phyloP scores from a whole-genome alignment of 2,329 filamentous ascomycete species.

The Blastomyces emzantsi region DNA sequence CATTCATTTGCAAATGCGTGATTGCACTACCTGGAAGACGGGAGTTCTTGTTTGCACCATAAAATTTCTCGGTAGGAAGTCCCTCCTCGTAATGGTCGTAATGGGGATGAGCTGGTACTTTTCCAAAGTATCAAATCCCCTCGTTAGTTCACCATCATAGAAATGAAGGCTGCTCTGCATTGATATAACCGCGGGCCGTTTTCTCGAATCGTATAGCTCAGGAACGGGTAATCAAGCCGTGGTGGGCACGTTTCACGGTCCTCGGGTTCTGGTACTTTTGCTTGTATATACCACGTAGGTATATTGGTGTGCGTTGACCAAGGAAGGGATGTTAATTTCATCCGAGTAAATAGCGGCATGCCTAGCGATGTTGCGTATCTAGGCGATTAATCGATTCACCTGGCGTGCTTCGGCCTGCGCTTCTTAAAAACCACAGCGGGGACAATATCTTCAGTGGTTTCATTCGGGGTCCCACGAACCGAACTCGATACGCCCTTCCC shows the following conservation, averaged over 20 bases:
- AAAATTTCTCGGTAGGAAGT: background rate
- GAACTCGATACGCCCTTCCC: constrained; percentile 11
- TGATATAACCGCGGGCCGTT: background rate
- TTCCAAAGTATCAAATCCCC: background rate
- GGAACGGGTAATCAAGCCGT: background rate
- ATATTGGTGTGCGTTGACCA: background rate
- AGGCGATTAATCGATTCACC: constrained; percentile 29
- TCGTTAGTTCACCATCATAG: background rate
- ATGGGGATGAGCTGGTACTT: background rate
- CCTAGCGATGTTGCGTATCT: background rate
- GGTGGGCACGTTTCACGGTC: background rate
- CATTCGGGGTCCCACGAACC: constrained; percentile 13
- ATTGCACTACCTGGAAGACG: background rate
- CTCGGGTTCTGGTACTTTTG: background rate
- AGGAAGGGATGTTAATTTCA: background rate
- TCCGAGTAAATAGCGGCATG: background rate
- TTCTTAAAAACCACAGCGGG: constrained; percentile 41
- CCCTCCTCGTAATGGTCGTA: background rate
- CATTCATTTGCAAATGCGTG: background rate
- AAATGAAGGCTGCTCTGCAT: background rate
- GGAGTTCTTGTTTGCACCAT: background rate
- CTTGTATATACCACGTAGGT: background rate
- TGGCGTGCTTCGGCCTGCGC: constrained; percentile 39
- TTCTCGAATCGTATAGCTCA: background rate
- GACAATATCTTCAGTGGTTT: constrained; percentile 19